These are phyloP conservation scores for Boletus reticuloceps DNA, from an alignment of 768 basidiomycete species.

Conservation along the genomic window DNA sequence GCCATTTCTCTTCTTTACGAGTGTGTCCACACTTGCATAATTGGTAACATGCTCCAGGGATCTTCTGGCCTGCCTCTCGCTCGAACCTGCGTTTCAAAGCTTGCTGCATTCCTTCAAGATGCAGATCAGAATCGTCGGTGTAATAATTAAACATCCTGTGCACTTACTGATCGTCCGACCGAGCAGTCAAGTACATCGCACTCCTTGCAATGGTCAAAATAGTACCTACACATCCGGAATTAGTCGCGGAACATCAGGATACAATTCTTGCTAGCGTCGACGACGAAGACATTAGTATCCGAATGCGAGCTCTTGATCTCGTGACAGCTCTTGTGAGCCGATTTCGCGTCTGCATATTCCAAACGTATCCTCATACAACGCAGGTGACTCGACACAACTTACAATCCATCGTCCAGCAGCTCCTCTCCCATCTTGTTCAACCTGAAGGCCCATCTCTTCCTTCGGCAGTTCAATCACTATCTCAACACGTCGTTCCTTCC, in stretches of 20 bases:
- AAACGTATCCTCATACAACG: not conserved
- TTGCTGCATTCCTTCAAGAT: slow-evolving; percentile 89
- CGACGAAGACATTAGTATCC: slow-evolving; percentile 92
- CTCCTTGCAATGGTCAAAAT: slow-evolving; percentile 95
- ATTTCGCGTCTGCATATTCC: not conserved
- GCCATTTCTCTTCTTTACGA: slow-evolving; percentile 97
- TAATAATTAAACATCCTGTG: slow-evolving; percentile 9
- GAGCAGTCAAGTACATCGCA: slow-evolving; percentile 95
- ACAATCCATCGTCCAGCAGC: slow-evolving; percentile 86
- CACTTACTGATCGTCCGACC: slow-evolving; percentile 16
- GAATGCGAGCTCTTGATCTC: slow-evolving; percentile 93
- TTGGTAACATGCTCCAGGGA: slow-evolving; percentile 91
- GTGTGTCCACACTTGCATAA: slow-evolving; percentile 97
- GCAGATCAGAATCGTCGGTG: slow-evolving; percentile 91
- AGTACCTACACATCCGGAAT: slow-evolving; percentile 84
- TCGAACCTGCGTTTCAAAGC: slow-evolving; percentile 85
- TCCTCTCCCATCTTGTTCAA: slow-evolving; percentile 81
- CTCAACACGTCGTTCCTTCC: slow-evolving; percentile 49
- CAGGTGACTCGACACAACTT: slow-evolving; percentile 83
- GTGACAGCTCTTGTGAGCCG: slow-evolving; percentile 83
- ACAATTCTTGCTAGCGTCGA: slow-evolving; percentile 87
- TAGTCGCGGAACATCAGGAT: slow-evolving; percentile 89
- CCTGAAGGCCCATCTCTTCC: slow-evolving; percentile 51
- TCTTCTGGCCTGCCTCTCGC: slow-evolving; percentile 77
- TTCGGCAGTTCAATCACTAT: slow-evolving; percentile 51